Percentiles rank a stretch among this genome's conserved stretches.
Evolutionary conservation across 441 rosid genomes (phyloP).

Genomic region (Cnidoscolus chayamansa): DNA sequence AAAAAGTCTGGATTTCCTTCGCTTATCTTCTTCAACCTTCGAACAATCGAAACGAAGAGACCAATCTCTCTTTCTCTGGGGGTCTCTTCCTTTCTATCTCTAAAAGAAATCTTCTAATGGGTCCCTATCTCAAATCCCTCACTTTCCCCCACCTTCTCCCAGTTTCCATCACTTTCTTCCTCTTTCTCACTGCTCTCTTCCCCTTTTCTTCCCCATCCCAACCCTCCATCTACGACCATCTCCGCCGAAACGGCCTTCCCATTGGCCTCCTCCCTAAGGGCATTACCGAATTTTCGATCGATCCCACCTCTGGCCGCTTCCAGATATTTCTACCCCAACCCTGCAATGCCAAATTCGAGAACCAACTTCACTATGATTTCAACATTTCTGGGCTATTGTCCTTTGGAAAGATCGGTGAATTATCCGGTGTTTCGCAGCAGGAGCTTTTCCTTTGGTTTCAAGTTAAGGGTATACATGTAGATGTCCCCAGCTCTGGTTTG

Average conservation of each 20-base stretch:
- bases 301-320: slow-evolving; percentile 51
- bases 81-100: background rate
- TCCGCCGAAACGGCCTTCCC: slow-evolving; percentile 63
- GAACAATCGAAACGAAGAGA: slow-evolving; percentile 1
- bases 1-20: background rate
- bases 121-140: background rate
- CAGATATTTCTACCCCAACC: slow-evolving; percentile 58
- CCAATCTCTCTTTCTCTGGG: slow-evolving; percentile 2
- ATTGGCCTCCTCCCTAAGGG: slow-evolving; percentile 81
- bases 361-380: slow-evolving; percentile 67
- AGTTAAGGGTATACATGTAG: slow-evolving; percentile 72
- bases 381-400: slow-evolving; percentile 62
- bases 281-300: slow-evolving; percentile 43
- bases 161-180: slow-evolving; percentile 18
- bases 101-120: slow-evolving; percentile 11
- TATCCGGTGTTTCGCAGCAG: slow-evolving; percentile 66
- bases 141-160: slow-evolving; percentile 8
- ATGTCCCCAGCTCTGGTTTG: slow-evolving; percentile 80
- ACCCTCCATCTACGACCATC: slow-evolving; percentile 56
- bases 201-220: background rate
- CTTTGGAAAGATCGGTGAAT: slow-evolving; percentile 45
- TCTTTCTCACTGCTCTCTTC: slow-evolving; percentile 15
- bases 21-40: slow-evolving; percentile 1
- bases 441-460: slow-evolving; percentile 86
- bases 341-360: slow-evolving; percentile 84